Evolutionary conservation across 2,329 filamentous ascomycete genomes (phyloP), one percentile per base, ranked within the genome.

Genomic region (Pseudogymnoascus sp.): DNA sequence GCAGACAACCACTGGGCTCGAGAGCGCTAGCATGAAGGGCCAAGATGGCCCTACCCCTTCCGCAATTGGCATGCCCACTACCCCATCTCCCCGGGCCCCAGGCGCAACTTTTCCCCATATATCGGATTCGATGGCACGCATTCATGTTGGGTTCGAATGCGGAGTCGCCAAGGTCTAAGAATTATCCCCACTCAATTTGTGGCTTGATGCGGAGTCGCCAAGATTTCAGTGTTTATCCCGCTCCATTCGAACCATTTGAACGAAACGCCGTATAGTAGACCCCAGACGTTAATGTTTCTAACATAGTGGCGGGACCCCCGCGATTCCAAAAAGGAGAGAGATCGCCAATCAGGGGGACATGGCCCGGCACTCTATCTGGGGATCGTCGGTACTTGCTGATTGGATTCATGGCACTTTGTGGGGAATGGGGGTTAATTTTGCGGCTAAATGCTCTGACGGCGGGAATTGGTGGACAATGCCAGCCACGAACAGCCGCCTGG

Each of bases 341-440:
- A 56, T 56, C 26, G 26, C 10, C 50, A 33, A 33, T 33, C 50
- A 56, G n/a, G 26, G 46, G 50, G 29, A 13, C 42, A 46, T 19
- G 50, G 50, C 50, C 26, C 50, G 29, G 29, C 50, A 56, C 50
- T 56, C 50, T 56, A 56, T 33, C 50, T 56, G 29, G 50, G 26
- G 50, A 56, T 56, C 50, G 50, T 19, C 50, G 50, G 50, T 56
- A 56, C 26, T 56, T 56, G 50, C 26, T 56, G 50, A 56, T 56
- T 56, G 50, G 50, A 56, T 56, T 56, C n/a, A 33, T 56, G 46
- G 46, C 46, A 53, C 26, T 53, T 53, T 53, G 46, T 19, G 50
- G 50, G 29, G 29, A 19, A 56, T 33, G 29, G 50, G 42, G 10
- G n/a, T 17, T 33, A 33, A 46, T 56, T 13, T 56, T 56, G 50